Evolutionary conservation across 2,329 filamentous ascomycete genomes (phyloP), one percentile per base, ranked within the genome.

Genomic region (Colletotrichum sp.): DNA sequence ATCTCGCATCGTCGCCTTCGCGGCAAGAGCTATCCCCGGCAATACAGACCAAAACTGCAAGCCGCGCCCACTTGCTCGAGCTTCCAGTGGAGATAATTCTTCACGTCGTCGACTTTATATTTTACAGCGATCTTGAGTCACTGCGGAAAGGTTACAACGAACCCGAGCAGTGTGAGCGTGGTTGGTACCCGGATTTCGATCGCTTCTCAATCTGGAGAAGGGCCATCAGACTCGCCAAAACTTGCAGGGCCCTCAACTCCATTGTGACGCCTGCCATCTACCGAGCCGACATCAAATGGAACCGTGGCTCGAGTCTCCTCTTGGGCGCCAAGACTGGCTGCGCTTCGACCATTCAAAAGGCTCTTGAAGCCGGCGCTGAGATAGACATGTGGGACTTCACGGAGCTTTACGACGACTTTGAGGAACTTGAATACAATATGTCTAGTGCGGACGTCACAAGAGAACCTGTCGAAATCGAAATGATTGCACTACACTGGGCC

Each of bases 101-200:
- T 9, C 21, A 58, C 3, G 2, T 58, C 13, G 14, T 58, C 55
- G 55, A 58, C 7, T 1, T 0, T 28, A 9, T 58, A 7, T 28
- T 58, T 0, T 1, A 18, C 21, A 28, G 26, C 21, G 2, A 58
- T 58, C 0, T 52, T 0, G 0, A 21, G n/a, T 52, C 55, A 0
- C 21, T 58, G 2, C 3, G 3, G 55, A 52, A 52, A 1, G 55
- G 55, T 3, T 58, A 58, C 55, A 3, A 28, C 52, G 52, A 18
- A 9, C 43, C 43, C 4, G 55, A 58, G 7, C 3, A 26, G 18
- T 43, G 36, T 43, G 5, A 26, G 0, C 1, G 8, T 9, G 48
- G 24, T 4, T 24, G 48, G 9, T 24, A 56, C 21, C 52, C 52
- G 3, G 4, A 21, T 14, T 56, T 56, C 18, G 0, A 2, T 1